Evolutionary conservation across 192 early-diverging fungal genomes (phyloP).

Genomic region (Mortierella antarctica): DNA sequence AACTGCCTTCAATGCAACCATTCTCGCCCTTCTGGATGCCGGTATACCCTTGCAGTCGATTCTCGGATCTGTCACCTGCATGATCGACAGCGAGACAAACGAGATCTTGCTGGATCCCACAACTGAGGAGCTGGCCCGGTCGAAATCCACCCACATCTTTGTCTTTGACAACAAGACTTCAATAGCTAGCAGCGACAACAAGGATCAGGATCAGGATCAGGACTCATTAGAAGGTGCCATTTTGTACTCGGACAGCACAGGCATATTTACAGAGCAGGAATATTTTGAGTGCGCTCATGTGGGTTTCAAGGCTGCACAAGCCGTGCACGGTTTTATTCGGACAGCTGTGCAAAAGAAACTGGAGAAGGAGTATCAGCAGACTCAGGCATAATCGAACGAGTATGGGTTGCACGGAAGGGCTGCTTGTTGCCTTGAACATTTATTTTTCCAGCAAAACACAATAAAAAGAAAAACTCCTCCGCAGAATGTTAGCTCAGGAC

Average conservation of each 20-base stretch:
- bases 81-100: conserved; percentile 65
- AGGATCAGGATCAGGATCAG: neutral
- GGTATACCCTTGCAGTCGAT: conserved; percentile 84
- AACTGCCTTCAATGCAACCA: conserved; percentile 84
- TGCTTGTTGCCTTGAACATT: neutral
- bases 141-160: conserved; percentile 85
- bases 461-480: neutral
- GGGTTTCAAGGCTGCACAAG: conserved; percentile 42
- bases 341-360: conserved; percentile 69
- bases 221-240: conserved; percentile 9
- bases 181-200: neutral
- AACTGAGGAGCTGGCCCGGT: conserved; percentile 71
- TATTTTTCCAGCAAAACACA: neutral
- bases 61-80: conserved; percentile 76
- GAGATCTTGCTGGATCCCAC: conserved; percentile 85
- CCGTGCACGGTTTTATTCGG: conserved; percentile 73
- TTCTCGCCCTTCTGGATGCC: conserved; percentile 90
- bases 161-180: conserved; percentile 74
- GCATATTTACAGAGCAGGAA: conserved; percentile 76
- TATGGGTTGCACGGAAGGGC: neutral
- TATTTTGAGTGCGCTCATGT: conserved; percentile 44
- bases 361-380: conserved; percentile 64
- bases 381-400: conserved; percentile 23
- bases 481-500: too few species aligned
- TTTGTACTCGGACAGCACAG: conserved; percentile 78